A percentile compares a stretch with the other conserved stretches of the same genome.
Conservation (phyloP, 2,329 filamentous ascomycete genomes). For the Westerdykella sp. region DNA sequence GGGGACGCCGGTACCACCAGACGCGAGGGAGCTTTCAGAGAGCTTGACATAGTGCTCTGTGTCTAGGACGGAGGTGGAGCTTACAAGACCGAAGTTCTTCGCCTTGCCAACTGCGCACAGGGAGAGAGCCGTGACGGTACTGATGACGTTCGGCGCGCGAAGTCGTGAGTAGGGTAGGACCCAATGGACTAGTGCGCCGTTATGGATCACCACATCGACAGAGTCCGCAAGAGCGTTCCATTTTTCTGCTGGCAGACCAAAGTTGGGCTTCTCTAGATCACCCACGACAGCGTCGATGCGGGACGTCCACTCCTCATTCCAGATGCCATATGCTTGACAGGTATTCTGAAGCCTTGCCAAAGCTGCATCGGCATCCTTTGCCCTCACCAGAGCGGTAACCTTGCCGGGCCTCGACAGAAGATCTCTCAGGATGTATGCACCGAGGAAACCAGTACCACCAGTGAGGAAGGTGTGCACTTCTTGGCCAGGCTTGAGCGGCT, state of each 20-base stretch:
- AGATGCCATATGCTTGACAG: conserved; percentile 71
- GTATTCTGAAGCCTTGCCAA: conserved; percentile 61
- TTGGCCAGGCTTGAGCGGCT: conserved; percentile 38
- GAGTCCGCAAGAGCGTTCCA: conserved; percentile 62
- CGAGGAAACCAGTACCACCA: conserved; percentile 85
- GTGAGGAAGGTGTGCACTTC: conserved; percentile 69
- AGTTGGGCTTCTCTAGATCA: conserved; percentile 63
- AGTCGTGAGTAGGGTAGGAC: conserved; percentile 69
- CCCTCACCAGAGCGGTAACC: conserved; percentile 71
- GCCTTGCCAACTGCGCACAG: conserved; percentile 72
- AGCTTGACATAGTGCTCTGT: conserved; percentile 72
- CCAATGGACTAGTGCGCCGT: conserved; percentile 70
- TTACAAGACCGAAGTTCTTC: conserved; percentile 76
- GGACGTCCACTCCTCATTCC: conserved; percentile 61
- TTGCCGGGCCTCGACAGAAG: conserved; percentile 60
- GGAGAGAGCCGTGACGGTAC: conserved; percentile 67
- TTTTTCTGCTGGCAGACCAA: conserved; percentile 61
- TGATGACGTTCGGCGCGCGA: conserved; percentile 69
- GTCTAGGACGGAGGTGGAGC: conserved; percentile 76
- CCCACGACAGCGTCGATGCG: conserved; percentile 65
- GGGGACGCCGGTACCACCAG: conserved; percentile 58
- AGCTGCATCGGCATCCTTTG: conserved; percentile 55
- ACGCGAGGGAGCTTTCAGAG: conserved; percentile 56
- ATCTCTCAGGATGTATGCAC: conserved; percentile 71
- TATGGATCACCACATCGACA: conserved; percentile 68